phyloP scores from a whole-genome alignment of 192 early-diverging fungal species.

The Thoreauomyces humboldtii region DNA sequence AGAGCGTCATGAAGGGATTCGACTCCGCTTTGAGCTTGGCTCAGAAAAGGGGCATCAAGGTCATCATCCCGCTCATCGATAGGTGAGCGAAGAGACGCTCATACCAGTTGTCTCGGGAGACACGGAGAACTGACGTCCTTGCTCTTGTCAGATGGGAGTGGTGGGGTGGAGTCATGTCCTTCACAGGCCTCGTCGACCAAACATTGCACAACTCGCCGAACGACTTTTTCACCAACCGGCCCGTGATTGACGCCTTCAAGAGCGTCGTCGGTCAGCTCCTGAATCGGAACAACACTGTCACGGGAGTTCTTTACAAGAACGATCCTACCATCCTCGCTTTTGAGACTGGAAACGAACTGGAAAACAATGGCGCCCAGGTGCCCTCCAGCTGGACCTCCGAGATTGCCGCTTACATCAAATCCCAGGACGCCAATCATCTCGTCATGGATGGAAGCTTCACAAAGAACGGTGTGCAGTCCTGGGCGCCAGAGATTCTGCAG shows the following conservation, averaged over 20 bases:
- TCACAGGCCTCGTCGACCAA: not conserved
- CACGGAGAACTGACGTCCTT: too few relatives aligned
- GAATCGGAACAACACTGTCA: conserved; percentile 24
- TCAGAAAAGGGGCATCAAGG: conserved; percentile 6
- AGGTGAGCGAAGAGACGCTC: too few relatives aligned
- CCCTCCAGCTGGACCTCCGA: conserved; percentile 34
- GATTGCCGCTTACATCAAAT: not conserved
- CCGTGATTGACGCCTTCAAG: conserved; percentile 16
- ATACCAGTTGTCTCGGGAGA: too few relatives aligned
- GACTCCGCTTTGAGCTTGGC: conserved; percentile 26
- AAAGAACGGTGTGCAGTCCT: conserved; percentile 30
- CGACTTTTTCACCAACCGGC: conserved; percentile 21
- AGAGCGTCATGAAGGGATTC: conserved; percentile 23
- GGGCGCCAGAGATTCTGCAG: conserved; percentile 12
- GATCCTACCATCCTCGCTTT: conserved; percentile 32
- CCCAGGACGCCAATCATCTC: conserved; percentile 14
- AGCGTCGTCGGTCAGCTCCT: conserved; percentile 11
- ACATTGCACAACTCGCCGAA: not conserved
- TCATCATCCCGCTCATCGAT: conserved; percentile 39
- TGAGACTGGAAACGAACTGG: conserved; percentile 39
- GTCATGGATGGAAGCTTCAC: conserved; percentile 36
- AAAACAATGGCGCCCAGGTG: not conserved
- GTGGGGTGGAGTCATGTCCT: conserved; percentile 32
- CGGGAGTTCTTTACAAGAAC: conserved; percentile 21
- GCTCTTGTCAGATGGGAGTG: too few relatives aligned